Evolutionary conservation across 495 filamentous ascomycete genomes (phyloP).

Genomic region (Daldinia decipiens): DNA sequence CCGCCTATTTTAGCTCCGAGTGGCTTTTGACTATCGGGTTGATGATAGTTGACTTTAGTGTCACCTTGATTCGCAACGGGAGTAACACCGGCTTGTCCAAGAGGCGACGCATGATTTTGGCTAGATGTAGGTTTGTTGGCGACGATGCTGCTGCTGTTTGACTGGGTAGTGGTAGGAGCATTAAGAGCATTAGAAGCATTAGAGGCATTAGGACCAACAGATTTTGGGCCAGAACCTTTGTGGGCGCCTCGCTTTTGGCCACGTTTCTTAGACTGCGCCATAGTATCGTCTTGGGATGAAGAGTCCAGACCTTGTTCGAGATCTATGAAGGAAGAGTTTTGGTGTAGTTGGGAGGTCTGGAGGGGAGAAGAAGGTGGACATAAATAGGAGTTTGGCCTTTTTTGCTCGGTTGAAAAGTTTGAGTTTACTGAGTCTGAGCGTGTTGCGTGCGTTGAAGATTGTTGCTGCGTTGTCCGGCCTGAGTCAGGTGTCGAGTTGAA

Average conservation of each 20-base stretch:
- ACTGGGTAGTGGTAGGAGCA: conserved; percentile 14
- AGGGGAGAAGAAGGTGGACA: conserved; percentile 2
- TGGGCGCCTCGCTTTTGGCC: conserved; percentile 40
- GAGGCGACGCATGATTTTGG: conserved; percentile 11
- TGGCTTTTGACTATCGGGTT: conserved; percentile 24
- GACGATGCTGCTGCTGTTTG: conserved; percentile 28
- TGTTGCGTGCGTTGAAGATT: background rate
- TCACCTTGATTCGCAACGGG: conserved; percentile 33
- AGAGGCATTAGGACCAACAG: conserved; percentile 2
- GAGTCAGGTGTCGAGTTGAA: conserved; percentile 33
- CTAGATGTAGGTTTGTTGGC: conserved; percentile 5
- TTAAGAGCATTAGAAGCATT: background rate
- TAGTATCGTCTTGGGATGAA: conserved; percentile 23
- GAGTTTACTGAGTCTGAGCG: background rate
- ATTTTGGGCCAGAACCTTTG: conserved; percentile 16
- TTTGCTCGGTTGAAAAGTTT: background rate
- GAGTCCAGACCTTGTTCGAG: conserved; percentile 31
- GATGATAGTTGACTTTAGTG: conserved; percentile 12
- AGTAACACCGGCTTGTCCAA: conserved; percentile 34
- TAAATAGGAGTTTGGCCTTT: background rate
- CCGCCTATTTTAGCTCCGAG: conserved; percentile 15
- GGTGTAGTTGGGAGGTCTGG: conserved; percentile 2
- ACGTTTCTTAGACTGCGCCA: conserved; percentile 39
- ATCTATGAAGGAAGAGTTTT: conserved; percentile 28
- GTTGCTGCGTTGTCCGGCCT: conserved; percentile 17